Evolutionary conservation across 306 rosid species (phyloP), one percentile per base, ranked within the genome.

Genomic region (Argentina anserina): DNA sequence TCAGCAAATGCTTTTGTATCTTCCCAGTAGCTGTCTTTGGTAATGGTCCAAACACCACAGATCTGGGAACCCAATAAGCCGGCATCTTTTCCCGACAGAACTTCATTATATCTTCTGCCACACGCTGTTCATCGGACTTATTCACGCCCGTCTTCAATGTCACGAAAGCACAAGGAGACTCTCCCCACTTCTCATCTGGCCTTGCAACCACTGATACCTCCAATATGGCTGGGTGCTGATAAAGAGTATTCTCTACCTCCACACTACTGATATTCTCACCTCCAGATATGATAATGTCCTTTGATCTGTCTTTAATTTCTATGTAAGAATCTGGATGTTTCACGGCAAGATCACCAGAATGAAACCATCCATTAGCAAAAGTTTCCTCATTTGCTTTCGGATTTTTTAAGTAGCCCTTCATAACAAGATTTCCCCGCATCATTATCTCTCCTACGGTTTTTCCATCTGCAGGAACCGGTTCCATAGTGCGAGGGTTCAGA

Each of bases 371-470:
- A 37, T 86, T 80, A 0, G 90, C 90, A 26, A 94, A 94, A 31
- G 84, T 40, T 59, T 94, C 96, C 56, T 82, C 68, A n/a, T 89
- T 94, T 3, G 84, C 95, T 81, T 91, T 79, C 0, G 97, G 92
- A 81, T 94, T 94, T 81, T 94, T 94, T 43, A 94, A 76, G 80
- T 94, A 94, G 2, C 98, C 98, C 82, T 94, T 91, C 98, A 94
- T 94, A 39, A 94, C 91, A 9, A 36, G 14, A 70, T 94, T 94
- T 12, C 98, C 98, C 2, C 96, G 80, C 91, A 94, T 84, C 75
- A 94, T 87, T 7, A 94, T 86, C 87, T 94, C 98, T 21, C 98
- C 98, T 0, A 91, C 33, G 7, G 97, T 88, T 26, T 78, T 72
- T 52, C 97, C 98, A 78, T 94, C 96, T 0, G 89, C 84, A 3